Evolutionary conservation across 1,284 basidiomycete genomes (phyloP), one percentile per base, ranked within the genome.

Genomic region (Apiotrichum brassicae): DNA sequence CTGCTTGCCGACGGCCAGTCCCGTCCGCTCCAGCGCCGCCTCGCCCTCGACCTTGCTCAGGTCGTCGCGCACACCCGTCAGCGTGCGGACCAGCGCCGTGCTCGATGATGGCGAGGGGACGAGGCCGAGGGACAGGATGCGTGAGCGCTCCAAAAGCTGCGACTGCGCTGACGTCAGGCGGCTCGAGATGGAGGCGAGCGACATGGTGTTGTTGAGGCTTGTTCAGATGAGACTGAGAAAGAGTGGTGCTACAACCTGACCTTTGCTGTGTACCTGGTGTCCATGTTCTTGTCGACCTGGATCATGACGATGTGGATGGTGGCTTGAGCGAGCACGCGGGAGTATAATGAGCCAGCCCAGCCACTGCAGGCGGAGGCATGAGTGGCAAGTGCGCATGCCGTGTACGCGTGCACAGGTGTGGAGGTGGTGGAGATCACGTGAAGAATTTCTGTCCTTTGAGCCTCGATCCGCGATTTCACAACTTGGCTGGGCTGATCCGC

Each of bases 81-180:
- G 60, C 33, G 64, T 64, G 14, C 72, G 61, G 14, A 64, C 56
- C 40, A 74, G 67, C 51, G 65, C 61, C 13, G 61, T 59, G 18
- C 64, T 63, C 9, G 66, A 61, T 3, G 66, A 62, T 0, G 70
- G 62, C 4, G 60, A 65, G 0, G 72, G 68, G 18, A 63, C 59
- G 36, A 74, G 63, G 24, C 64, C 64, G 23, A 74, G 63, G 1
- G 65, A 66, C 45, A 72, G 48, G 41, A 74, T 63, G 19, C 72
- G 68, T 4, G 64, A 64, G 39, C 72, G 62, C 50, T 74, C 72
- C 41, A 74, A 61, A 3, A 74, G 60, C 46, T 69, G 63, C 8
- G 66, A 54, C 16, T 71, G 70, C 23, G 68, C 63, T n/a, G 67
- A 63, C 4, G 68, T 70, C 8, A 72, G 62, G 22, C 68, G 60